phyloP scores from a whole-genome alignment of 2,329 filamentous ascomycete genomes.

The Fusarium tricinctum region DNA sequence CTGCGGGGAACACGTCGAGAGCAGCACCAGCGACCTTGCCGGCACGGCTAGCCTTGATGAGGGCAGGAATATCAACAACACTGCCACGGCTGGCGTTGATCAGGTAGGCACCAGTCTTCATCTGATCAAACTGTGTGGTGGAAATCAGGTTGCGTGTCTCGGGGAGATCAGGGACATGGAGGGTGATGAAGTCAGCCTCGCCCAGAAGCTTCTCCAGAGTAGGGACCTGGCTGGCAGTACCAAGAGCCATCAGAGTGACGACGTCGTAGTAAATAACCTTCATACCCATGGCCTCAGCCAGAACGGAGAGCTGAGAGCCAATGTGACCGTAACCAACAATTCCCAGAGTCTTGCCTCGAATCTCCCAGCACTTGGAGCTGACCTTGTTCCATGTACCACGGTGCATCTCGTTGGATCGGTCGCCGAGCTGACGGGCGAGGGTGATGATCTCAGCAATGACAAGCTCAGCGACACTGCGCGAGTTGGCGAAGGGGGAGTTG shows the following conservation, averaged over 20 bases:
- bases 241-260: slow-evolving; percentile 92
- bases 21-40: slow-evolving; percentile 94
- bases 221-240: slow-evolving; percentile 86
- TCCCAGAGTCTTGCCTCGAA: slow-evolving; percentile 95
- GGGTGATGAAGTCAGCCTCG: slow-evolving; percentile 90
- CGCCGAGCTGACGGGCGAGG: slow-evolving; percentile 90
- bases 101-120: slow-evolving; percentile 93
- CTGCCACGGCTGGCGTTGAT: slow-evolving; percentile 96
- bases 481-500: slow-evolving; percentile 99
- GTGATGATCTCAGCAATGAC: slow-evolving; percentile 95
- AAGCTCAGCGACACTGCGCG: slow-evolving; percentile 93
- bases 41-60: slow-evolving; percentile 87
- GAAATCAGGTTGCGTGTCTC: slow-evolving; percentile 96
- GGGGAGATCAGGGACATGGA: slow-evolving; percentile 92
- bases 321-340: slow-evolving; percentile 99
- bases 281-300: slow-evolving; percentile 99
- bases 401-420: slow-evolving; percentile 95
- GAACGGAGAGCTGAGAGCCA: slow-evolving; percentile 92
- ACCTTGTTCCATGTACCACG: slow-evolving; percentile 98
- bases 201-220: slow-evolving; percentile 82
- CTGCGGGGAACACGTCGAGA: slow-evolving; percentile 95
- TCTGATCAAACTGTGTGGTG: slow-evolving; percentile 81
- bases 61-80: slow-evolving; percentile 92
- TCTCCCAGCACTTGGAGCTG: slow-evolving; percentile 96
- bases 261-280: slow-evolving; percentile 97